A percentile compares a stretch with the other conserved stretches of the same genome.
Evolutionary conservation across 805 yeast genomes (phyloP).

Genomic region (Candida saitoana): DNA sequence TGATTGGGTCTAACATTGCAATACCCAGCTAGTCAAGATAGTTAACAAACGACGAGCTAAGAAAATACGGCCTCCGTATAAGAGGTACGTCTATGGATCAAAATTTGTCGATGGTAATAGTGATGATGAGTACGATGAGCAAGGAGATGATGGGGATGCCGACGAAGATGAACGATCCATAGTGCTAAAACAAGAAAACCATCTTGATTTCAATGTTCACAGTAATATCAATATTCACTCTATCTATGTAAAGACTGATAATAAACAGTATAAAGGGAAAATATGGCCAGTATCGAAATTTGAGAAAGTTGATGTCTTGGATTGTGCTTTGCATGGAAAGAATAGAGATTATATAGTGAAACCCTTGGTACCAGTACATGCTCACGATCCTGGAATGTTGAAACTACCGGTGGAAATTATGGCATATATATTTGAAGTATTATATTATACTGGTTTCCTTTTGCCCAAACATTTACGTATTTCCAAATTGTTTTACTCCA

Average conservation of each 20-base stretch:
- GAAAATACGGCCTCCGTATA: conserved; percentile 75
- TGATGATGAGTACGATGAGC: conserved; percentile 24
- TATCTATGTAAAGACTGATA: conserved; percentile 29
- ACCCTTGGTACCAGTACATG: not conserved
- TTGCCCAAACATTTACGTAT: conserved; percentile 55
- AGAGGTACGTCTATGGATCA: conserved; percentile 62
- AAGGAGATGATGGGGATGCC: conserved; percentile 13
- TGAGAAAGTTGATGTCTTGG: conserved; percentile 47
- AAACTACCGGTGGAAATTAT: conserved; percentile 35
- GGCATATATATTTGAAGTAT: conserved; percentile 26
- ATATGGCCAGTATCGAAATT: conserved; percentile 51
- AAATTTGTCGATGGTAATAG: conserved; percentile 21
- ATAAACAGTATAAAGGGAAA: conserved; percentile 17
- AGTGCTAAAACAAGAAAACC: conserved; percentile 14
- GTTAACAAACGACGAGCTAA: conserved; percentile 87
- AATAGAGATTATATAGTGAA: conserved; percentile 17
- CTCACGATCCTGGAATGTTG: conserved; percentile 24
- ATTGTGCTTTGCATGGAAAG: conserved; percentile 25
- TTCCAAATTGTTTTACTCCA: conserved; percentile 54
- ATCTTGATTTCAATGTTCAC: conserved; percentile 22
- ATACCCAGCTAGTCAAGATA: conserved; percentile 38
- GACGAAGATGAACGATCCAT: conserved; percentile 2
- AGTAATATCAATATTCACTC: conserved; percentile 27
- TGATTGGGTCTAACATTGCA: conserved; percentile 1
- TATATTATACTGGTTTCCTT: conserved; percentile 25